Evolutionary conservation across 2,329 filamentous ascomycete species (phyloP).

Genomic region (Penicillium olsonii): DNA sequence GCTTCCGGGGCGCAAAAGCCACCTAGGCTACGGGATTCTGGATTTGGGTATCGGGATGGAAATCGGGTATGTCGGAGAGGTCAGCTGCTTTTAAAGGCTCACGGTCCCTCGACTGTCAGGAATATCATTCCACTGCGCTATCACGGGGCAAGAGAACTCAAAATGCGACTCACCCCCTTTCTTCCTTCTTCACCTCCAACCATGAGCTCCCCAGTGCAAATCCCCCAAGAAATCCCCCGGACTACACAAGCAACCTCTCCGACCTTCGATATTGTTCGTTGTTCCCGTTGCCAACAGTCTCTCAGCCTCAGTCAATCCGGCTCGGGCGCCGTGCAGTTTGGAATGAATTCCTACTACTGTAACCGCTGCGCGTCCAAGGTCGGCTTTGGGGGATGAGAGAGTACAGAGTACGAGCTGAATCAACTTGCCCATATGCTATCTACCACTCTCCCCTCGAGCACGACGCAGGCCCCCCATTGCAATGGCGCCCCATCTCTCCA

Average conservation of each 20-base stretch:
- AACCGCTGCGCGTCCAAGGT: constrained; percentile 48
- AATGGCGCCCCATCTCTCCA: not conserved
- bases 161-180: constrained; percentile 1
- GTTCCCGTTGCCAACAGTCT: constrained; percentile 51
- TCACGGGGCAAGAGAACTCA: constrained; percentile 7
- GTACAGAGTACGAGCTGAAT: not conserved
- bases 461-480: not conserved
- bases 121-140: not conserved
- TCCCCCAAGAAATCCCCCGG: constrained; percentile 27
- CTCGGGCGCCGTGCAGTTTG: constrained; percentile 46
- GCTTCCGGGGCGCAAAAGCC: not conserved
- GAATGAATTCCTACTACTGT: constrained; percentile 54
- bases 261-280: constrained; percentile 47
- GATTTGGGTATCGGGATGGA: not conserved
- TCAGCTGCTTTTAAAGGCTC: not conserved
- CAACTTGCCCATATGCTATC: not conserved
- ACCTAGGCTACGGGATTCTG: not conserved
- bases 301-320: constrained; percentile 43
- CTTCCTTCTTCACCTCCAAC: constrained; percentile 5
- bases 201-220: constrained; percentile 42
- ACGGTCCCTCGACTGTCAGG: not conserved
- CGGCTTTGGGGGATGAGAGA: constrained; percentile 42
- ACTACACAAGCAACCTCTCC: constrained; percentile 28
- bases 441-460: not conserved
- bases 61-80: not conserved